Base-by-base conservation (phyloP, 2,329 filamentous ascomycete species). In the Harringtonia lauricola region DNA sequence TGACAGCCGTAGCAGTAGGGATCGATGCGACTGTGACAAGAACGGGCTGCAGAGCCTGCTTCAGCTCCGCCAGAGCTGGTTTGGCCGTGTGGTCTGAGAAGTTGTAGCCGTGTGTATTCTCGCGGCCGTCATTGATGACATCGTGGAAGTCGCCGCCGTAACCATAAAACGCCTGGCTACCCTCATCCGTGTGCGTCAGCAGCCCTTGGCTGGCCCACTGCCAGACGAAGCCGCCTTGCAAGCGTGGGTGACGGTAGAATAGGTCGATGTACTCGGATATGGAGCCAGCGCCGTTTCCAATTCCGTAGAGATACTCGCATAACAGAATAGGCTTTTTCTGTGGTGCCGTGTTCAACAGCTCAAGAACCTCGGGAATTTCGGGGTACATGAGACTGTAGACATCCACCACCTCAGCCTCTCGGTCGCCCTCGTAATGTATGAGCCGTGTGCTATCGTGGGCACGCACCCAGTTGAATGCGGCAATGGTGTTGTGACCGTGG, bases 281-380 rank as follows among this genome's bases (percentile, higher is more conserved):
- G 30, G 73, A 74, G 2, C 83, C 82, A 0, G 83, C 82, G 0
- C 81, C 82, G 52, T 86, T 86, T 6, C 83, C 83, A 81, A 86
- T 86, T 2, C 82, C 80, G 52, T 76, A 72, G 0, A 59, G 70
- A 47, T 73, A 76, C 49, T 79, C 73, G 53, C 71, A 76, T 3
- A 76, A 65, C 2, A 83, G 63, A 2, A 83, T 60, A 0, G 78
- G 78, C 59, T 83, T 76, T 4, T 67, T 61, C 17, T 62, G 74
- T 15, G 59, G 61, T 36, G 66, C 68, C 39, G 69, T 62, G 3
- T 63, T 59, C 41, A 75, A 65, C 14, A 62, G 58, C 33, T 69
- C 59, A 14, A 82, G 65, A 1, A 68, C 61, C 2, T 73, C 64
- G n/a, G n/a, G n/a, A 9, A 80, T 60, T 0, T 66, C 61, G 0